phyloP scores from a whole-genome alignment of 139 green algal genomes.

The Ulvella scutata region DNA sequence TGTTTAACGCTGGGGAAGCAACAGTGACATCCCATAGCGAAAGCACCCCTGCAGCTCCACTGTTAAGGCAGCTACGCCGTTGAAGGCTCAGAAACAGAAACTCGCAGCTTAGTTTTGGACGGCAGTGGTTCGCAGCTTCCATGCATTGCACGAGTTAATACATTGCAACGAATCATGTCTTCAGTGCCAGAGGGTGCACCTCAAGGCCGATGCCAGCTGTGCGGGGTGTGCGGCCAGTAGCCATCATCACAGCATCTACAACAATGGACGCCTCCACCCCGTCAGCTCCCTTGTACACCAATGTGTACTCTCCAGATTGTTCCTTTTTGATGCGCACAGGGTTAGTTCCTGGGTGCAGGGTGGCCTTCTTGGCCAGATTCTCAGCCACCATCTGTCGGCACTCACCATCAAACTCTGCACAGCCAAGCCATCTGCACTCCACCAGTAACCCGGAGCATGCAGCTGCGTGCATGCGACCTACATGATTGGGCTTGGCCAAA shows the following conservation, averaged over 20 bases:
- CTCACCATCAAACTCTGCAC: slow-evolving; percentile 30
- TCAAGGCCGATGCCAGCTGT: slow-evolving; percentile 52
- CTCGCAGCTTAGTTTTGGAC: background rate
- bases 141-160: background rate
- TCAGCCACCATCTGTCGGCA: slow-evolving; percentile 27
- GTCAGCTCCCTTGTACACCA: slow-evolving; percentile 12
- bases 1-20: too few species aligned
- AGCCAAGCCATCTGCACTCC: too few species aligned
- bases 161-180: background rate
- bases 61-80: background rate
- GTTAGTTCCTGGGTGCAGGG: slow-evolving; percentile 14
- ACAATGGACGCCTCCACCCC: background rate
- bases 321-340: slow-evolving; percentile 13
- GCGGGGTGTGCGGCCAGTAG: slow-evolving; percentile 71
- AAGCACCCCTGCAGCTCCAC: too few species aligned
- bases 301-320: slow-evolving; percentile 9
- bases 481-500: too few species aligned
- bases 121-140: background rate
- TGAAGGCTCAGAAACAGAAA: background rate
- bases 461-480: too few species aligned
- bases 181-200: slow-evolving; percentile 43
- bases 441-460: too few species aligned
- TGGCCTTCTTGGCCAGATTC: slow-evolving; percentile 26
- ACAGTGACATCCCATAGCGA: too few species aligned
- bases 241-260: slow-evolving; percentile 61